Percentiles rank a stretch among this genome's conserved stretches.
phyloP scores from a whole-genome alignment of 2,329 filamentous ascomycete species.

The Endoconidiophora polonica region DNA sequence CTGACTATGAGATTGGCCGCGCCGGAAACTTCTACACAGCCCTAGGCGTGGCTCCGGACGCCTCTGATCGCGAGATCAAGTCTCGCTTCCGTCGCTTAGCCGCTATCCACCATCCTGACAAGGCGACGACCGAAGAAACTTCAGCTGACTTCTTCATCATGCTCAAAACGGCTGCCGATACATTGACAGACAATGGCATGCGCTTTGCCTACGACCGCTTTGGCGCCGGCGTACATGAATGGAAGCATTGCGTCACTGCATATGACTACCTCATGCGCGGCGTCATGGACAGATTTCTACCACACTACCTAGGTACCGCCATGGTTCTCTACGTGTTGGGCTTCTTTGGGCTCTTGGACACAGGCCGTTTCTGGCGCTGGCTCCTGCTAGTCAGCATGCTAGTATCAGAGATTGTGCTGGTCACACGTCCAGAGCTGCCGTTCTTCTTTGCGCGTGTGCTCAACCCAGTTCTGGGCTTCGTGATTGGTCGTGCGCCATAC shows the following conservation, averaged over 20 bases:
- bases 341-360: constrained; percentile 49
- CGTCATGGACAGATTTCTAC: constrained; percentile 36
- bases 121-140: constrained; percentile 28
- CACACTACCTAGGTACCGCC: constrained; percentile 44
- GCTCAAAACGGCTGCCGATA: constrained; percentile 70
- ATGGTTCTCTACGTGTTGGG: constrained; percentile 43
- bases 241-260: constrained; percentile 49
- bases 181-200: constrained; percentile 55
- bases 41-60: constrained; percentile 51
- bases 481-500: constrained; percentile 39
- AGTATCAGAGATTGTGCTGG: constrained; percentile 38
- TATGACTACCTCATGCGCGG: constrained; percentile 58
- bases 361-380: constrained; percentile 51
- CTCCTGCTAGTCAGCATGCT: constrained; percentile 36
- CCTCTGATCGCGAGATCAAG: constrained; percentile 63
- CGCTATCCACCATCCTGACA: constrained; percentile 68
- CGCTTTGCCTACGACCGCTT: constrained; percentile 85
- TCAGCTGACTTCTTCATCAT: constrained; percentile 50
- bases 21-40: constrained; percentile 63
- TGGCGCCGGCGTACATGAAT: constrained; percentile 52
- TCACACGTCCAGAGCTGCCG: constrained; percentile 38
- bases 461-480: constrained; percentile 27
- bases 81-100: constrained; percentile 66
- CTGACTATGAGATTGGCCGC: constrained; percentile 60
- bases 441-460: constrained; percentile 24